These are phyloP conservation scores for Sporothrix brunneoviolacea DNA, from an alignment of 2,329 filamentous ascomycete species.

Conservation along the genomic window DNA sequence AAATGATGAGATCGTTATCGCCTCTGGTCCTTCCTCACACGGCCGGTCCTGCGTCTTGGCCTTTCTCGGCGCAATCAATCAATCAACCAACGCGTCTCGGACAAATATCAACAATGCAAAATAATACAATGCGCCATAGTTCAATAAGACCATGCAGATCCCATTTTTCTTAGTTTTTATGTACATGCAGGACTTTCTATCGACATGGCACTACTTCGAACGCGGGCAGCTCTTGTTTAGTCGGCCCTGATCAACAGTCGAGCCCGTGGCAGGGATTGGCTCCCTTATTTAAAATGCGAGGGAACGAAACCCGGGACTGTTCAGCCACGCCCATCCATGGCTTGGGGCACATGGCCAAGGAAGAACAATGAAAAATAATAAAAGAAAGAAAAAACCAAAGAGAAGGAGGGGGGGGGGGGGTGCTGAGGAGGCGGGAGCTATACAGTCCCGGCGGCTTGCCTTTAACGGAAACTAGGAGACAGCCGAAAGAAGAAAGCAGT, in stretches of 20 bases:
- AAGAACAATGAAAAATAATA: background rate
- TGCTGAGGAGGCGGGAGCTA: slow-evolving; percentile 9
- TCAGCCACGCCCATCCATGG: too few species aligned
- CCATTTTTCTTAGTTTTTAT: too few species aligned
- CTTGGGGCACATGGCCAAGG: too few species aligned
- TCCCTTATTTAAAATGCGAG: background rate
- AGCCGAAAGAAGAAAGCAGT: slow-evolving; percentile 12
- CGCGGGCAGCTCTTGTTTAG: background rate
- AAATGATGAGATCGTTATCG: too few species aligned
- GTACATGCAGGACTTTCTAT: too few species aligned
- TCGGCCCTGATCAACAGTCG: slow-evolving; percentile 8
- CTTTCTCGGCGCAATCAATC: too few species aligned
- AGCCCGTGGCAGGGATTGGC: slow-evolving; percentile 11
- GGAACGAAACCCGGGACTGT: background rate
- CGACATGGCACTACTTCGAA: background rate
- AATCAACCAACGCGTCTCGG: too few species aligned
- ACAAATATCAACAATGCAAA: too few species aligned
- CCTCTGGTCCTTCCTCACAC: too few species aligned
- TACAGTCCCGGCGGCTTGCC: slow-evolving; percentile 9
- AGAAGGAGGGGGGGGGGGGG: background rate
- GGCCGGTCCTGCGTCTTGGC: too few species aligned
- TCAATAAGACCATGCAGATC: too few species aligned
- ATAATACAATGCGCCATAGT: too few species aligned
- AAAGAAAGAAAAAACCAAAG: background rate
- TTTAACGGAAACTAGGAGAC: slow-evolving; percentile 17